Base-by-base conservation (phyloP, 352 stramenopile genomes). In the Phytophthora tentaculata region DNA sequence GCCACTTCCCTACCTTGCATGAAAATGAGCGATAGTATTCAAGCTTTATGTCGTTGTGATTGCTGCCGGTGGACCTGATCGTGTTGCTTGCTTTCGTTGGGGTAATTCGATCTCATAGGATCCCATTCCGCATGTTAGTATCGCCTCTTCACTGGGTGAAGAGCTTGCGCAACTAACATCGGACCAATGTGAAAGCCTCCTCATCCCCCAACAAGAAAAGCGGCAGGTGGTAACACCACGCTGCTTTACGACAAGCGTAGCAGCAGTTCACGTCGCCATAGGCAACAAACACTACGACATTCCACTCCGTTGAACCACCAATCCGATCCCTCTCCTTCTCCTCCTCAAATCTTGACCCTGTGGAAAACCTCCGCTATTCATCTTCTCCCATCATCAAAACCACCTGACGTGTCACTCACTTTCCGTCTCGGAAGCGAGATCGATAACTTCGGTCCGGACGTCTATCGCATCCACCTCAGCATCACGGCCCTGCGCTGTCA, bases 251-350 rank as follows among this genome's bases (percentile, higher is more conserved):
- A 56, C 58, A 67, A 55, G 54, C 35, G 44, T 77, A 43, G 44
- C 57, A 72, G 32, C 69, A 67, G 80, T 94, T 45, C 77, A 90
- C 60, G 80, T 89, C 32, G 74, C 78, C 59, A 91, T 93, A 67
- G 86, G 86, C 69, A 95, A 95, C 82, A 95, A 93, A 79, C 81
- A 88, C 67, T 95, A 90, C 74, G 68, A 79, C 50, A 88, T 91
- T 54, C 65, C 80, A 17, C 80, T 93, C 24, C 69, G 73, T 26
- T 90, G 64, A 37, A 17, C 24, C 23, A 24, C 44, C 19, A 32
- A 32, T 28, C 51, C 26, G n/a, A 53, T 47, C 23, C 29, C 35
- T 20, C 13, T 54, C 29, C 20, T 39, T 20, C 26, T 24, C 19
- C 35, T 35, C 45, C 37, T n/a, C n/a, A n/a, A n/a, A 72, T 19